phyloP scores from a whole-genome alignment of 805 yeast species.

The Metschnikowia hibisci region DNA sequence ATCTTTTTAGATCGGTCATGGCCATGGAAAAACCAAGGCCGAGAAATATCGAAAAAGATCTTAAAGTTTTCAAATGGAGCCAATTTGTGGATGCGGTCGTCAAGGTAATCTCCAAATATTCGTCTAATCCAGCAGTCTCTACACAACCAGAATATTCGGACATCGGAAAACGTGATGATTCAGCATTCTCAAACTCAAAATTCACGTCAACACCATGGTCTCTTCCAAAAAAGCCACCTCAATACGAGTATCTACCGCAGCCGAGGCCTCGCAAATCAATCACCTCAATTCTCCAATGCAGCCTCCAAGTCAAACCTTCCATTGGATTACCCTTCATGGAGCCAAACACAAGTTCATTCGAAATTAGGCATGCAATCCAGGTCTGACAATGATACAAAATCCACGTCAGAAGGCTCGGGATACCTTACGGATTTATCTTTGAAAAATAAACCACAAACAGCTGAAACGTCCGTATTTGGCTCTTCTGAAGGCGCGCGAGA shows the following conservation, averaged over 20 bases:
- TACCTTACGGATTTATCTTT: constrained; percentile 15
- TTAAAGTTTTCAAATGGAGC: constrained; percentile 62
- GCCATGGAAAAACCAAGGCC: constrained; percentile 61
- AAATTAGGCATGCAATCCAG: constrained; percentile 7
- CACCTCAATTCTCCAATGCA: neutral
- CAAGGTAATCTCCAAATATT: constrained; percentile 58
- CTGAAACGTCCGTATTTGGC: constrained; percentile 9
- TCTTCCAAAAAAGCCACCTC: constrained; percentile 48
- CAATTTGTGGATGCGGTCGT: constrained; percentile 49
- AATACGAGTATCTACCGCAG: constrained; percentile 7
- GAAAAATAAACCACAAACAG: constrained; percentile 11
- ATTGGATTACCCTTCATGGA: constrained; percentile 1
- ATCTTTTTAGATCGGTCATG: constrained; percentile 44
- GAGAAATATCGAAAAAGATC: constrained; percentile 65
- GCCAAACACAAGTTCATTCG: neutral
- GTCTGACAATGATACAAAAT: constrained; percentile 12
- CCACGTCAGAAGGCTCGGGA: constrained; percentile 14
- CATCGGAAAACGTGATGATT: neutral
- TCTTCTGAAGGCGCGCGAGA: constrained; percentile 8
- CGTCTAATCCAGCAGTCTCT: constrained; percentile 18
- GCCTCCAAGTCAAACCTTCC: constrained; percentile 5
- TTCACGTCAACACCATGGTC: constrained; percentile 53
- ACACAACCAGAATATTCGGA: neutral
- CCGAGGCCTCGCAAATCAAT: constrained; percentile 15
- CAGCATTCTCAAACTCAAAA: neutral